Percentiles rank a stretch among this genome's conserved stretches.
Evolutionary conservation across 2,329 filamentous ascomycete genomes (phyloP).

Genomic region (Fusarium denticulatum): DNA sequence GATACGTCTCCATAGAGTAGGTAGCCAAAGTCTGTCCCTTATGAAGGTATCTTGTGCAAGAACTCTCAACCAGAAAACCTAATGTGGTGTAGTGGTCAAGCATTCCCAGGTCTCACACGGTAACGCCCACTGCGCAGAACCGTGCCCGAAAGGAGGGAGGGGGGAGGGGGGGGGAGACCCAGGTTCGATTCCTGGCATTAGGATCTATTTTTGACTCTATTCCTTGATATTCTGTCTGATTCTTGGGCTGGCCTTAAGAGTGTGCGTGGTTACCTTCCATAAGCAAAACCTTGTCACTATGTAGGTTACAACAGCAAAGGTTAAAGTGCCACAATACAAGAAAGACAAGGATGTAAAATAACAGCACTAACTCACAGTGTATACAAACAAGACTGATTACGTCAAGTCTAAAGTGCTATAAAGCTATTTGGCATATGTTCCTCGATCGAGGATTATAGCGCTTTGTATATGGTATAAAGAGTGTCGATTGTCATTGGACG

Average conservation of each 20-base stretch:
- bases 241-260: neutral
- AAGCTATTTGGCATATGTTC: neutral
- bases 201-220: neutral
- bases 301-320: neutral
- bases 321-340: neutral
- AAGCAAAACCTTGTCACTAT: neutral
- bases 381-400: too few relatives aligned
- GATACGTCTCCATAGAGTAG: neutral
- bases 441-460: neutral
- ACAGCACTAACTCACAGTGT: neutral
- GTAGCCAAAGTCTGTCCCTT: neutral
- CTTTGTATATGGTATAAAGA: neutral
- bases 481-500: neutral
- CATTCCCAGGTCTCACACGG: neutral
- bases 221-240: neutral
- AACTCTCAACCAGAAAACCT: neutral
- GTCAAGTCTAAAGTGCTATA: neutral
- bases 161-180: neutral
- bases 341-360: rapidly evolving
- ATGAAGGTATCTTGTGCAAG: neutral
- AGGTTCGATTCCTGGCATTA: neutral
- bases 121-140: neutral
- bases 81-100: neutral
- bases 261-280: neutral
- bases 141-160: neutral